Evolutionary conservation across 2,329 filamentous ascomycete species (phyloP).

Genomic region (Neoscytalidium dimidiatum): DNA sequence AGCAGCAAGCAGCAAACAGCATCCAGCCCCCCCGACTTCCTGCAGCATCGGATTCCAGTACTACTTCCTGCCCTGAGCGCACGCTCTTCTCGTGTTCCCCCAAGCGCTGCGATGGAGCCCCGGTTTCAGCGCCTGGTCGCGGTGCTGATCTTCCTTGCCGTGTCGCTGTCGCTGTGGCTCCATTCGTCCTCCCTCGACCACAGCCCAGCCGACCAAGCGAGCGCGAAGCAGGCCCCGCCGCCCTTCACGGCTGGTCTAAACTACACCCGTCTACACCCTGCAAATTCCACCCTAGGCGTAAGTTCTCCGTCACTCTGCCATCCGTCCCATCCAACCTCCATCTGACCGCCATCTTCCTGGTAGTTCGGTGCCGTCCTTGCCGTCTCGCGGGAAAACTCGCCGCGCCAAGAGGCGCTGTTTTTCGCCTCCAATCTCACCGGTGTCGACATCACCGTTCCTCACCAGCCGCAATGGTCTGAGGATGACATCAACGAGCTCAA

Average conservation of each 20-base stretch:
- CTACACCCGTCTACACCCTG: slow-evolving; percentile 21
- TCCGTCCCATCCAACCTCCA: neutral
- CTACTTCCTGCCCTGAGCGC: neutral
- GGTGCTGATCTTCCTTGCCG: slow-evolving; percentile 10
- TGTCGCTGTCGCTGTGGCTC: slow-evolving; percentile 13
- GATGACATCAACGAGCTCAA: slow-evolving; percentile 33
- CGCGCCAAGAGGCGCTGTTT: slow-evolving; percentile 36
- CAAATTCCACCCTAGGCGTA: slow-evolving; percentile 28
- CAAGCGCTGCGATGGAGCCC: slow-evolving; percentile 18
- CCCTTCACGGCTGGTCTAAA: slow-evolving; percentile 14
- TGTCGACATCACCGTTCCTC: slow-evolving; percentile 40
- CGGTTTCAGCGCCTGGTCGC: slow-evolving; percentile 17
- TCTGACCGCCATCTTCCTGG: neutral
- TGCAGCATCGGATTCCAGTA: neutral
- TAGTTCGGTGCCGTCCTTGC: slow-evolving; percentile 43
- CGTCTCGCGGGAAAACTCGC: slow-evolving; percentile 38
- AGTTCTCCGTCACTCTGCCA: neutral
- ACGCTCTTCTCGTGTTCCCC: neutral
- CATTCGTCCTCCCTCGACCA: neutral
- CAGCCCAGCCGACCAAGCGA: neutral
- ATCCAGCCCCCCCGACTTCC: neutral
- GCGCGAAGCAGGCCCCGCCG: neutral
- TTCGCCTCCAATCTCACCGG: slow-evolving; percentile 41
- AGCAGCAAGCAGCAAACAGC: too few relatives aligned
- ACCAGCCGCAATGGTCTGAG: slow-evolving; percentile 40